Conservation (phyloP, 2,329 filamentous ascomycete genomes). For the Bipolaris victoriae region DNA sequence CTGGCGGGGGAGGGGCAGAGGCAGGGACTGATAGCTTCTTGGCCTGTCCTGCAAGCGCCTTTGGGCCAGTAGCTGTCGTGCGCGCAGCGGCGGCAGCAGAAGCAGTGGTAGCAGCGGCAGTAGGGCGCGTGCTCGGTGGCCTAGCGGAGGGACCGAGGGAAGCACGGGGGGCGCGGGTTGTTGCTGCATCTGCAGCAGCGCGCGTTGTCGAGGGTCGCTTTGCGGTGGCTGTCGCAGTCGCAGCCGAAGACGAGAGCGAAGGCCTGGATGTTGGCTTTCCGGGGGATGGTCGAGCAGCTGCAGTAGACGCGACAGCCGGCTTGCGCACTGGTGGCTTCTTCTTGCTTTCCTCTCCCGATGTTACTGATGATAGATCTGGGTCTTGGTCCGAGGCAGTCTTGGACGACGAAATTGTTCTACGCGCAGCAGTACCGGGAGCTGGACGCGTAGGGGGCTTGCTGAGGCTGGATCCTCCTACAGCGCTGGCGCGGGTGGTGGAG, state of each 20-base stretch:
- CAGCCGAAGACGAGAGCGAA: slow-evolving; percentile 14
- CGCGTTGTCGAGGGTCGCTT: slow-evolving; percentile 42
- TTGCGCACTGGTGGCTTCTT: slow-evolving; percentile 40
- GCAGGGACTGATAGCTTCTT: slow-evolving; percentile 40
- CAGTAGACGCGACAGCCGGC: slow-evolving; percentile 27
- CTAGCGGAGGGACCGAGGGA: slow-evolving; percentile 37
- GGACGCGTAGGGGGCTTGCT: slow-evolving; percentile 49
- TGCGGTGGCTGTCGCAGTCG: slow-evolving; percentile 26
- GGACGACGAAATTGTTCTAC: slow-evolving; percentile 31
- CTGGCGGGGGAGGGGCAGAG: slow-evolving; percentile 19
- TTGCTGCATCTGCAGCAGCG: slow-evolving; percentile 29
- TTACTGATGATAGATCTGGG: slow-evolving; percentile 43
- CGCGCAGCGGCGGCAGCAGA: slow-evolving; percentile 29
- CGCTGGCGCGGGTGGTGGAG: slow-evolving; percentile 35
- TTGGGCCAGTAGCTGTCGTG: slow-evolving; percentile 27
- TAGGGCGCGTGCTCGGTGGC: slow-evolving; percentile 32
- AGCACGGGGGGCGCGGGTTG: slow-evolving; percentile 36
- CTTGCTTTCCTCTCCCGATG: slow-evolving; percentile 45
- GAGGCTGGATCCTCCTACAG: slow-evolving; percentile 39
- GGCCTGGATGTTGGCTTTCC: slow-evolving; percentile 24
- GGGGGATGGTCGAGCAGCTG: slow-evolving; percentile 34
- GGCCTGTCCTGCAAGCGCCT: slow-evolving; percentile 31
- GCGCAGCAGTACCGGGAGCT: slow-evolving; percentile 29
- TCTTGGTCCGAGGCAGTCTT: slow-evolving; percentile 38
- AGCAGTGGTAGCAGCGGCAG: slow-evolving; percentile 25